These are phyloP conservation scores for Ophiostoma tasmaniense DNA, from an alignment of 2,329 filamentous ascomycete species.

Conservation along the genomic window DNA sequence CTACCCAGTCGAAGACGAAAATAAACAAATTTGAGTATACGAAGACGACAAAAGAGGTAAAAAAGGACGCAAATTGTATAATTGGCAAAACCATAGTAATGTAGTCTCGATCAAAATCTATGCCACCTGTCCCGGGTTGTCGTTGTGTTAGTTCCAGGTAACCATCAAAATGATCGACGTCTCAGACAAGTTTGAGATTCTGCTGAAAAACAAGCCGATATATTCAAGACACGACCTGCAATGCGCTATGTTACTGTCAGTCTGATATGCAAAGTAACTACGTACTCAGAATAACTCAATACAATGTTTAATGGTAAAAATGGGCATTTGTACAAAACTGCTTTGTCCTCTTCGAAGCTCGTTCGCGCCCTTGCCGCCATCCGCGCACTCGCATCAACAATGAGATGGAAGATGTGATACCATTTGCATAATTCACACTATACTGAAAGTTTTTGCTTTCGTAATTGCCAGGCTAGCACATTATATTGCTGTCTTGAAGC, in stretches of 20 bases:
- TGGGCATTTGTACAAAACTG: background rate
- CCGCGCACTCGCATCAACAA: background rate
- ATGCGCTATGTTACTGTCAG: background rate
- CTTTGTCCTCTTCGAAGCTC: background rate
- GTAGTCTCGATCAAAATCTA: background rate
- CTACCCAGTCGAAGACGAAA: no score
- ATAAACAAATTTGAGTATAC: no score
- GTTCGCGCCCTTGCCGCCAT: no score
- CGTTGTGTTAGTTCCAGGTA: background rate
- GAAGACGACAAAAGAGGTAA: background rate
- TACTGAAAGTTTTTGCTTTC: background rate
- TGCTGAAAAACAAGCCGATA: background rate
- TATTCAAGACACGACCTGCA: background rate
- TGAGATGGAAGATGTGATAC: background rate
- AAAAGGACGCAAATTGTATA: background rate
- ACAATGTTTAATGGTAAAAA: background rate
- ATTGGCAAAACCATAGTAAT: background rate
- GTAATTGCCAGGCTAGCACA: background rate
- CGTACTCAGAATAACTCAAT: no score
- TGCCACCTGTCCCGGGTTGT: background rate
- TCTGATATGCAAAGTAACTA: background rate
- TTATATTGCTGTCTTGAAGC: no score
- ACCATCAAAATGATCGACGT: background rate
- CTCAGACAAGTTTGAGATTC: slow-evolving; percentile 7
- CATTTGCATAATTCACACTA: background rate